Evolutionary conservation across 1,139 yeast species (phyloP).

Genomic region (Yamadazyma membranifaciens): DNA sequence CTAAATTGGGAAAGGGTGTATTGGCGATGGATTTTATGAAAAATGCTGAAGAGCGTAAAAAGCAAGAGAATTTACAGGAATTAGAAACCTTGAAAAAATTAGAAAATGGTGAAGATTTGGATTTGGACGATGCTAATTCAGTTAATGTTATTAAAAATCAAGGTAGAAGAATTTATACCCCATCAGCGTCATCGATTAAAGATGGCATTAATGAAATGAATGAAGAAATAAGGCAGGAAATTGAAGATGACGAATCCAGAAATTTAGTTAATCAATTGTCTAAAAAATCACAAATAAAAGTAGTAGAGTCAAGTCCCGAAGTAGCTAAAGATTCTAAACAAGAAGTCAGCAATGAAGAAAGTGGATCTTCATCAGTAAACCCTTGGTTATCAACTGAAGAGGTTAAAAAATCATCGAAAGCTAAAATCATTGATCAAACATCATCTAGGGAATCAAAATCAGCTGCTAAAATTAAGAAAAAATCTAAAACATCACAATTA

Average conservation of each 20-base stretch:
- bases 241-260: slow-evolving; percentile 54
- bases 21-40: slow-evolving; percentile 94
- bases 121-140: slow-evolving; percentile 25
- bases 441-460: slow-evolving; percentile 57
- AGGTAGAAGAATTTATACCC: slow-evolving; percentile 84
- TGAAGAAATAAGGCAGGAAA: slow-evolving; percentile 44
- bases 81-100: slow-evolving; percentile 49
- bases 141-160: slow-evolving; percentile 57
- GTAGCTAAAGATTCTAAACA: slow-evolving; percentile 11
- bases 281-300: slow-evolving; percentile 11
- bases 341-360: background rate
- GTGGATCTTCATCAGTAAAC: slow-evolving; percentile 36
- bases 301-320: slow-evolving; percentile 5
- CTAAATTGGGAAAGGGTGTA: slow-evolving; percentile 75
- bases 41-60: slow-evolving; percentile 71
- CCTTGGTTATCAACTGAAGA: slow-evolving; percentile 67
- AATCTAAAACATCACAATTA: slow-evolving; percentile 18
- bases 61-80: slow-evolving; percentile 52
- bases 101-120: slow-evolving; percentile 42
- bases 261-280: slow-evolving; percentile 41
- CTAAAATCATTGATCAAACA: slow-evolving; percentile 54
- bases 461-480: slow-evolving; percentile 51
- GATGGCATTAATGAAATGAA: slow-evolving; percentile 43
- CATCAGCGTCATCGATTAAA: slow-evolving; percentile 52
- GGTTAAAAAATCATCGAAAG: slow-evolving; percentile 50